These are phyloP conservation scores for Apiotrichum brassicae DNA, from an alignment of 1,284 basidiomycete species.

Conservation along the genomic window DNA sequence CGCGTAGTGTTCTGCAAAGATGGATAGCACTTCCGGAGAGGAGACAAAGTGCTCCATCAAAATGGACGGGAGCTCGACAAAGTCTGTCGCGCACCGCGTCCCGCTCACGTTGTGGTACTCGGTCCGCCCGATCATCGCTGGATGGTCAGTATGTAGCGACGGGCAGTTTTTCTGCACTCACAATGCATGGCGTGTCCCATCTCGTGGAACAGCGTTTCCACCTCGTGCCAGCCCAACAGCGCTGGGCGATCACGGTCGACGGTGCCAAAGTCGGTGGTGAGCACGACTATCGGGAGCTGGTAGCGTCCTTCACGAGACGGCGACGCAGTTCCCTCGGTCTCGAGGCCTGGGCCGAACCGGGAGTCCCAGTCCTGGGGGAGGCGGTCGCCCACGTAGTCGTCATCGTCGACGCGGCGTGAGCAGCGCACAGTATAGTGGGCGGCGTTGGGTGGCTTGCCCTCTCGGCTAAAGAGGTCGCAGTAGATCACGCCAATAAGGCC, in stretches of 20 bases:
- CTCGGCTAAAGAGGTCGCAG: constrained; percentile 79
- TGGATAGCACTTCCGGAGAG: constrained; percentile 71
- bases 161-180: constrained; percentile 49
- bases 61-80: constrained; percentile 95
- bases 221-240: constrained; percentile 84
- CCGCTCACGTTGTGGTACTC: constrained; percentile 98
- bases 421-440: constrained; percentile 98
- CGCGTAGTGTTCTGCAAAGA: constrained; percentile 59
- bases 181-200: constrained; percentile 99
- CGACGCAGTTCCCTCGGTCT: constrained; percentile 34
- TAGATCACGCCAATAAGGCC: constrained; percentile 91
- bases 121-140: constrained; percentile 92
- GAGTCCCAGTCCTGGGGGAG: constrained; percentile 38
- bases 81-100: constrained; percentile 97
- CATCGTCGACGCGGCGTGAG: constrained; percentile 82
- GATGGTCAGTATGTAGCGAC: not conserved
- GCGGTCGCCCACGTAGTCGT: constrained; percentile 66
- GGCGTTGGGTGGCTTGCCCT: constrained; percentile 81
- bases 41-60: constrained; percentile 95
- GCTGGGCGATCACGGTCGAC: constrained; percentile 58
- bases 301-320: constrained; percentile 60
- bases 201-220: constrained; percentile 93
- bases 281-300: constrained; percentile 85
- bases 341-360: constrained; percentile 34
- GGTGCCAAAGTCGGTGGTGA: constrained; percentile 79